These are phyloP conservation scores for Diplodia corticola DNA, from an alignment of 2,329 filamentous ascomycete genomes.

Conservation along the genomic window DNA sequence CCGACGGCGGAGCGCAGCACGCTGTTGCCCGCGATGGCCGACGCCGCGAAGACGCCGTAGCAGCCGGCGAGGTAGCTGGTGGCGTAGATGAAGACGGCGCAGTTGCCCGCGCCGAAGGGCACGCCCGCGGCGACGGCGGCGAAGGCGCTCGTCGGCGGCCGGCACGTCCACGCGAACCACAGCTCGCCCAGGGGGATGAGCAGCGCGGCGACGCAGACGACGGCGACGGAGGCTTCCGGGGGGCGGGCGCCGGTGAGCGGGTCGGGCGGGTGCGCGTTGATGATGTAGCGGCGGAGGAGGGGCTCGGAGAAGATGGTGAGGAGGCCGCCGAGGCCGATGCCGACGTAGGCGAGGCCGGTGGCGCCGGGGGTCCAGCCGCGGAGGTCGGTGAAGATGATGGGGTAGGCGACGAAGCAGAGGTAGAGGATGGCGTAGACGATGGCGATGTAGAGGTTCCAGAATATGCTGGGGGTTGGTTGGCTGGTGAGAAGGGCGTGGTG, in stretches of 20 bases:
- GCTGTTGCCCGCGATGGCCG: slow-evolving; percentile 76
- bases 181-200: slow-evolving; percentile 77
- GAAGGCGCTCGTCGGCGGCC: slow-evolving; percentile 84
- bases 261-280: slow-evolving; percentile 74
- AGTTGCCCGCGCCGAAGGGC: slow-evolving; percentile 76
- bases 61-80: slow-evolving; percentile 76
- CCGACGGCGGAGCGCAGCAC: slow-evolving; percentile 72
- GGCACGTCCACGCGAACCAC: slow-evolving; percentile 34
- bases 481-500: no score
- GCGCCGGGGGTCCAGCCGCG: slow-evolving; percentile 76
- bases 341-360: slow-evolving; percentile 76
- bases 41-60: slow-evolving; percentile 80
- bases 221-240: slow-evolving; percentile 78
- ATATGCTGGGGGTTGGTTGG: slow-evolving; percentile 56
- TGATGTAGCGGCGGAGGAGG: slow-evolving; percentile 67
- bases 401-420: slow-evolving; percentile 87
- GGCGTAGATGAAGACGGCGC: slow-evolving; percentile 77
- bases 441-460: slow-evolving; percentile 70
- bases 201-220: slow-evolving; percentile 76
- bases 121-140: slow-evolving; percentile 75
- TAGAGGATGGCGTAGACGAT: slow-evolving; percentile 85
- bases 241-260: slow-evolving; percentile 70
- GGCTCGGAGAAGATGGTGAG: slow-evolving; percentile 46
- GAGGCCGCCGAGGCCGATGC: slow-evolving; percentile 62
- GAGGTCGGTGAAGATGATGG: slow-evolving; percentile 73